These are phyloP conservation scores for Melaleuca quinquenervia DNA, from an alignment of 345 rosid genomes.

Conservation along the genomic window DNA sequence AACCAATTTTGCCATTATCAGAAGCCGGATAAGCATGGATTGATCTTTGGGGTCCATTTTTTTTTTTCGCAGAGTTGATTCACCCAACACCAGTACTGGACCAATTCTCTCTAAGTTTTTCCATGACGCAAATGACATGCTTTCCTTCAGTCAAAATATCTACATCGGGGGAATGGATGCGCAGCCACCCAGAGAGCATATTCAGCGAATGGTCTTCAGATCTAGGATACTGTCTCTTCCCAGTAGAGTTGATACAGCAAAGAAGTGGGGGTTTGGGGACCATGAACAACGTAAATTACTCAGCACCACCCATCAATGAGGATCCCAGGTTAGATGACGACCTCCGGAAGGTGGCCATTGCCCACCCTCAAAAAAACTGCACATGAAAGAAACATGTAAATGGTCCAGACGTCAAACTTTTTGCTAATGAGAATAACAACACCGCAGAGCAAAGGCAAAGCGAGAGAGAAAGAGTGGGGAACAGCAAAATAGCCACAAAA, in stretches of 20 bases:
- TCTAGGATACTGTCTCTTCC: conserved; percentile 14
- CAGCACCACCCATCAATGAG: conserved; percentile 42
- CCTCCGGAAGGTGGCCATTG: conserved; percentile 21
- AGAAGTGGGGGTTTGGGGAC: conserved; percentile 31
- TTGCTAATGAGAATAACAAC: not conserved
- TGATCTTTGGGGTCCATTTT: not conserved
- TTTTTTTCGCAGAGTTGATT: conserved; percentile 1
- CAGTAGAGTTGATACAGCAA: conserved; percentile 10
- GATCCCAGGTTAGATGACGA: conserved; percentile 22
- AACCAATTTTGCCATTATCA: conserved; percentile 8
- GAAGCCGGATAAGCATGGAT: conserved; percentile 1
- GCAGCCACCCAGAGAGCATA: conserved; percentile 26
- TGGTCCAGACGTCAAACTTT: not conserved
- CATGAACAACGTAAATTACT: conserved; percentile 25
- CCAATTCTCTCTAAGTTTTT: conserved; percentile 14
- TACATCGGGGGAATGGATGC: conserved; percentile 34
- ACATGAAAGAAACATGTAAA: not conserved
- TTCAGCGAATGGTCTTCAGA: conserved; percentile 17
- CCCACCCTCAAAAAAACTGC: conserved; percentile 24
- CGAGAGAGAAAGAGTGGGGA: not conserved
- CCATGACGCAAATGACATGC: conserved; percentile 22
- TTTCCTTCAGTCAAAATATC: conserved; percentile 41
- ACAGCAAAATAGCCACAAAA: not conserved
- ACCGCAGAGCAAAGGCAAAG: not conserved
- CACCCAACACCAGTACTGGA: conserved; percentile 18